Percentiles rank a stretch among this genome's conserved stretches.
Conservation (phyloP, 2,329 filamentous ascomycete species). For the Myrmaecium sp. region DNA sequence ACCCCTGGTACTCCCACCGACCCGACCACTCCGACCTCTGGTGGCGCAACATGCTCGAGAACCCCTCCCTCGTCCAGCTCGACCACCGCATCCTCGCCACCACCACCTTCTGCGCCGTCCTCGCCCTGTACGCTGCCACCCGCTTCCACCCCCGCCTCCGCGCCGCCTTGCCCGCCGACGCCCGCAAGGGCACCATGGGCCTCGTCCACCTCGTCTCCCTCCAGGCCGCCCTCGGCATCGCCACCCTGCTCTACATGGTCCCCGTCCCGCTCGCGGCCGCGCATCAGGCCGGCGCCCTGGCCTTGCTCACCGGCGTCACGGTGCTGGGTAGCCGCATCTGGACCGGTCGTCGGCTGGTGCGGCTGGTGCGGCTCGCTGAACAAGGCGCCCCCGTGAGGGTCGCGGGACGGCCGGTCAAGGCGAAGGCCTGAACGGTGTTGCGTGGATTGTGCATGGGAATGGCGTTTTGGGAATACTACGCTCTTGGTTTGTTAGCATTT, state of each 20-base stretch:
- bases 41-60: conserved; percentile 97
- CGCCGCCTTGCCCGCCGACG: conserved; percentile 35
- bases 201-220: conserved; percentile 67
- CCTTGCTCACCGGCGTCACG: conserved; percentile 65
- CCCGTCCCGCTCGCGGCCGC: conserved; percentile 74
- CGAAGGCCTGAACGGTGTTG: no score
- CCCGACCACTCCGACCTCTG: conserved; percentile 68
- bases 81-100: conserved; percentile 87
- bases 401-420: no score
- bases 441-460: no score
- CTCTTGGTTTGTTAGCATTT: no score
- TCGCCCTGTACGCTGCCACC: conserved; percentile 67
- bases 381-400: no score
- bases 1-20: conserved; percentile 67
- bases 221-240: conserved; percentile 77
- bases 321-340: conserved; percentile 65
- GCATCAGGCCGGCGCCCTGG: conserved; percentile 82
- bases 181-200: conserved; percentile 58
- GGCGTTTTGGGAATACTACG: no score
- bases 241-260: conserved; percentile 84
- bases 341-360: no score
- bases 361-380: no score
- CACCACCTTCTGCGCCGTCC: conserved; percentile 68
- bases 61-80: conserved; percentile 86
- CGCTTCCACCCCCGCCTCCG: conserved; percentile 51